A percentile compares a stretch with the other conserved stretches of the same genome.
Evolutionary conservation across 2,329 filamentous ascomycete genomes (phyloP).

Genomic region (Xylariomycetidae sp.): DNA sequence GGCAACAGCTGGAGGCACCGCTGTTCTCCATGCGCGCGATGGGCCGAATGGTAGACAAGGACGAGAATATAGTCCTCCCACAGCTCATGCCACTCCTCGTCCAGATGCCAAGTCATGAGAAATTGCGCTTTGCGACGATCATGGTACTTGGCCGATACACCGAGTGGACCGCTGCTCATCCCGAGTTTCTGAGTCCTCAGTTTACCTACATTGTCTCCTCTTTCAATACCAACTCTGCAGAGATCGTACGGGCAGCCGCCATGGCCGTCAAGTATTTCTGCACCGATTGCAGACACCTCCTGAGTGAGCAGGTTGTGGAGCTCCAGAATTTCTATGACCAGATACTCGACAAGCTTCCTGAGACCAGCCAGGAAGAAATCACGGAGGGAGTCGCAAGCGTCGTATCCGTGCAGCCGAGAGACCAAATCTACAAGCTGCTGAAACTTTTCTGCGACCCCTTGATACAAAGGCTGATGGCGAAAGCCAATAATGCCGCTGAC

Average conservation of each 20-base stretch:
- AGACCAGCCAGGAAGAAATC: constrained; percentile 87
- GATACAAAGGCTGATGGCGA: constrained; percentile 75
- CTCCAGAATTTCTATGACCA: constrained; percentile 90
- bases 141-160: constrained; percentile 97
- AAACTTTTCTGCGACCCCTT: constrained; percentile 93
- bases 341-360: constrained; percentile 79
- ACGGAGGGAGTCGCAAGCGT: constrained; percentile 94
- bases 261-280: constrained; percentile 97
- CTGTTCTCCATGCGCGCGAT: constrained; percentile 94
- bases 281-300: constrained; percentile 82
- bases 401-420: constrained; percentile 76
- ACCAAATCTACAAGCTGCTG: constrained; percentile 76
- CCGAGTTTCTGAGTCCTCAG: constrained; percentile 86
- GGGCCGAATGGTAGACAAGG: constrained; percentile 89
- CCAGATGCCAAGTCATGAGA: constrained; percentile 92
- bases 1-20: constrained; percentile 94
- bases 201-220: constrained; percentile 94
- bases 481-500: constrained; percentile 79
- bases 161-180: constrained; percentile 93
- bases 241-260: constrained; percentile 87
- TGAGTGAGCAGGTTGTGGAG: constrained; percentile 78
- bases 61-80: constrained; percentile 81
- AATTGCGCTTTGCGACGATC: constrained; percentile 96
- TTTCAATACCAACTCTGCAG: constrained; percentile 82
- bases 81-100: constrained; percentile 91